Evolutionary conservation across 2,329 filamentous ascomycete genomes (phyloP).

Genomic region (Talaromyces sp.): DNA sequence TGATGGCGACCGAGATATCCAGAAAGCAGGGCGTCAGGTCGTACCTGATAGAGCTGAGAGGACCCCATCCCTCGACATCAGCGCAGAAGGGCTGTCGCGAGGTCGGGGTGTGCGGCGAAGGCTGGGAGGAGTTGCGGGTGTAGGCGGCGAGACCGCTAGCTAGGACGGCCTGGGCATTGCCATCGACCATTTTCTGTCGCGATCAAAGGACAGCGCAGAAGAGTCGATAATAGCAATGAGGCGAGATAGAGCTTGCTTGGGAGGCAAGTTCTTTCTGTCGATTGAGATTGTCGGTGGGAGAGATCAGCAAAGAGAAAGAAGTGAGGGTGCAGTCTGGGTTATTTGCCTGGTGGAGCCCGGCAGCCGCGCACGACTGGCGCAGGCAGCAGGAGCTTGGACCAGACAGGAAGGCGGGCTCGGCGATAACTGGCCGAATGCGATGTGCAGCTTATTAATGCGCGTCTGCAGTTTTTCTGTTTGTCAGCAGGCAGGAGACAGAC

Average conservation of each 20-base stretch:
- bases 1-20: constrained; percentile 76
- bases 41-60: constrained; percentile 76
- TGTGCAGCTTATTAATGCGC: not conserved
- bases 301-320: not conserved
- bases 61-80: constrained; percentile 92
- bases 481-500: not conserved
- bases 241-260: not conserved
- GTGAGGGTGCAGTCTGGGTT: not conserved
- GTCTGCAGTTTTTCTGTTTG: not conserved
- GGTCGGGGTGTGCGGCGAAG: constrained; percentile 15
- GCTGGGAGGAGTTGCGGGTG: constrained; percentile 11
- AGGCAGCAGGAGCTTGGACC: not conserved
- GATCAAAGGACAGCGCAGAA: constrained; percentile 6
- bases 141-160: constrained; percentile 13
- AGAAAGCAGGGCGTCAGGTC: constrained; percentile 98
- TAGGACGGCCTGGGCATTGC: constrained; percentile 17
- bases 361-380: not conserved
- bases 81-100: constrained; percentile 68
- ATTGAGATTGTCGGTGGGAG: not conserved
- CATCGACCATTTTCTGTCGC: constrained; percentile 20
- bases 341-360: not conserved
- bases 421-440: constrained; percentile 1
- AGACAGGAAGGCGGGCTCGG: constrained; percentile 1
- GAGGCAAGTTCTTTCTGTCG: not conserved
- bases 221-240: constrained; percentile 1